phyloP scores from a whole-genome alignment of 73 alveolate genomes.

The Blepharisma japonicum region DNA sequence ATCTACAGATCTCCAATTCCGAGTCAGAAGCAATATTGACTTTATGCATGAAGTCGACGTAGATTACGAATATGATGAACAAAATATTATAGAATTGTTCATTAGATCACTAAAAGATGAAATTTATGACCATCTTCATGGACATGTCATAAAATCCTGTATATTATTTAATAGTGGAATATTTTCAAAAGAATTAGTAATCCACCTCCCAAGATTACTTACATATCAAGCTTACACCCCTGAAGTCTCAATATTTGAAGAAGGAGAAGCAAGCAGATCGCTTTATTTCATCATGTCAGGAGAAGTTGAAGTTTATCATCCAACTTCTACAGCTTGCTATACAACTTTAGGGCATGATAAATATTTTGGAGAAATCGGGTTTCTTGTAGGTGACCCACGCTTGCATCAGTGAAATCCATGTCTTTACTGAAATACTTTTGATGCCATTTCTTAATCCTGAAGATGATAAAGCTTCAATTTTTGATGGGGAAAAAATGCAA shows the following conservation, averaged over 20 bases:
- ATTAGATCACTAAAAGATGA: not conserved
- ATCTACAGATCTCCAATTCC: not conserved
- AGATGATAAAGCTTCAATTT: slow-evolving; percentile 3
- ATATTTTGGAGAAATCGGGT: not conserved
- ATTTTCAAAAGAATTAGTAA: not conserved
- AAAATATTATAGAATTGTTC: not conserved
- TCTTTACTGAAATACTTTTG: slow-evolving; percentile 49
- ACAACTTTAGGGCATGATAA: not conserved
- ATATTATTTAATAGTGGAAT: not conserved
- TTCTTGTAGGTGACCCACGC: not conserved
- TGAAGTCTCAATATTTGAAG: not conserved
- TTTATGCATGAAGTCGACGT: not conserved
- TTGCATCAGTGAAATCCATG: slow-evolving; percentile 30
- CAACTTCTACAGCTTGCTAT: not conserved
- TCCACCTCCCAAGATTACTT: not conserved
- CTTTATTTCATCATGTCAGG: not conserved
- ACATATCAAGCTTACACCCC: not conserved
- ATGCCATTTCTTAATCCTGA: slow-evolving; percentile 36
- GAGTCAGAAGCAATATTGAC: not conserved
- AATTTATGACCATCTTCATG: not conserved
- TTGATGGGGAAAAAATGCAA: not conserved
- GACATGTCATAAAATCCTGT: not conserved
- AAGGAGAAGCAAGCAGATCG: not conserved
- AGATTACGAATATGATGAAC: not conserved
- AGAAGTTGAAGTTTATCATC: not conserved